Base-by-base conservation (phyloP, 23 red algal species). In the Gracilaria gracilis region DNA sequence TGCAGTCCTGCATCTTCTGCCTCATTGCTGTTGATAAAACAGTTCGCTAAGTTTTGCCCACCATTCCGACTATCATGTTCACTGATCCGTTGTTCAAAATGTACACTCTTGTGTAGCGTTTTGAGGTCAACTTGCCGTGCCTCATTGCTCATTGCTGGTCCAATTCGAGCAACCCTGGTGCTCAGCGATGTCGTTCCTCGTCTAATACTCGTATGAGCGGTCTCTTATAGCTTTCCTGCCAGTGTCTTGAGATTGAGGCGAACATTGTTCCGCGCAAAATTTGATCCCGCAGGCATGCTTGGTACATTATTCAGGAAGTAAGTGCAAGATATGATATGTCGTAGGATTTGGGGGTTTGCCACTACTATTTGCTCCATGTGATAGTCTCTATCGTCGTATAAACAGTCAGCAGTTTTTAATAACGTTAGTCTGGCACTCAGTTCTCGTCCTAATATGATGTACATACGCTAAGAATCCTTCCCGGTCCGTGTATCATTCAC, bases 351-450 rank as follows among this genome's bases (percentile, higher is more conserved):
- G n/a, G n/a, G n/a, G 19, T 34, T 31, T 20, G 27, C 16, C 9
- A 4, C 11, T 4, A 11, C 42, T 17, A 36, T 36, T 31, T 36
- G 64, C 32, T 17, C 32, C 27, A 20, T 32, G 3, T 34, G 16
- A 14, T 37, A 32, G 64, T 69, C 51, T 9, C 9, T 55, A 55
- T 69, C 32, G 59, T 73, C 15, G 40, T 77, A 77, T 77, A 49
- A 46, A 77, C 72, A 77, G 72, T 77, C 72, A 77, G 72, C 72
- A 28, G 72, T 77, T 77, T n/a, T 77, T 69, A 69, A 77, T 77
- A 27, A 49, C 72, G 72, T 77, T 77, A 77, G 72, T 77, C 8
- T 49, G 29, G 72, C 72, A 49, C 38, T 31, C 38, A 31, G 9
- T 4, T 77, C 23, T 32, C 5, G 9, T 48, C 34, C 46, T 49